Evolutionary conservation across 139 green algal species (phyloP).

Genomic region (Asterochloris erici): DNA sequence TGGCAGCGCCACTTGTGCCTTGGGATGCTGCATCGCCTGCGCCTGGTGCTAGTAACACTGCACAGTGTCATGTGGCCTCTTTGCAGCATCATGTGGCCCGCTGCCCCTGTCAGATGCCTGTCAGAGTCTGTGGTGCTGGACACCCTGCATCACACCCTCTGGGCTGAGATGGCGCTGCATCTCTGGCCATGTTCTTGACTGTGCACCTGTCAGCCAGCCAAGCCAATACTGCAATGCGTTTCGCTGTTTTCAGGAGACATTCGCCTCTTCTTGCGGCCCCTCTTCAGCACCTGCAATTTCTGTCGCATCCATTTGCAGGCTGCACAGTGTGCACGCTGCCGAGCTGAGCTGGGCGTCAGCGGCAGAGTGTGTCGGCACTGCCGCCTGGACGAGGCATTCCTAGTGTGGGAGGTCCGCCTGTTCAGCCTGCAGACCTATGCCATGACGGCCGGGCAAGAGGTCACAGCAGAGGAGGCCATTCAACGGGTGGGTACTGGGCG

Average conservation of each 20-base stretch:
- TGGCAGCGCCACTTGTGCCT: too few relatives aligned
- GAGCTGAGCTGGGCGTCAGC: conserved; percentile 43
- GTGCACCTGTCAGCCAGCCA: background rate
- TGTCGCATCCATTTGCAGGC: conserved; percentile 26
- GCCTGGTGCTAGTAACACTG: too few relatives aligned
- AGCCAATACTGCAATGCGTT: background rate
- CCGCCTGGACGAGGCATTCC: conserved; percentile 62
- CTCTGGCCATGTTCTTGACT: background rate
- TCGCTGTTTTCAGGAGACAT: background rate
- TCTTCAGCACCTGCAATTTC: background rate
- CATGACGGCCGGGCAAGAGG: conserved; percentile 19
- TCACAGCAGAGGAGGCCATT: conserved; percentile 59
- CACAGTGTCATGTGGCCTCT: too few relatives aligned
- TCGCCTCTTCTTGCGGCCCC: background rate
- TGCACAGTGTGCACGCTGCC: conserved; percentile 49
- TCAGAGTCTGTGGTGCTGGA: background rate
- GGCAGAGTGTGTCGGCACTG: conserved; percentile 72
- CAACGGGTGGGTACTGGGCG: background rate
- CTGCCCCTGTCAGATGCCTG: background rate
- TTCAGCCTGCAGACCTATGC: conserved; percentile 56
- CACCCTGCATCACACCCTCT: background rate
- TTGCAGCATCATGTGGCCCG: background rate
- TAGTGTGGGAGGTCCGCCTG: conserved; percentile 63
- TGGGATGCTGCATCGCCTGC: too few relatives aligned
- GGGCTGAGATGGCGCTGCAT: background rate